phyloP scores from a whole-genome alignment of 2,329 filamentous ascomycete genomes.

The Neopestalotiopsis clavispora region DNA sequence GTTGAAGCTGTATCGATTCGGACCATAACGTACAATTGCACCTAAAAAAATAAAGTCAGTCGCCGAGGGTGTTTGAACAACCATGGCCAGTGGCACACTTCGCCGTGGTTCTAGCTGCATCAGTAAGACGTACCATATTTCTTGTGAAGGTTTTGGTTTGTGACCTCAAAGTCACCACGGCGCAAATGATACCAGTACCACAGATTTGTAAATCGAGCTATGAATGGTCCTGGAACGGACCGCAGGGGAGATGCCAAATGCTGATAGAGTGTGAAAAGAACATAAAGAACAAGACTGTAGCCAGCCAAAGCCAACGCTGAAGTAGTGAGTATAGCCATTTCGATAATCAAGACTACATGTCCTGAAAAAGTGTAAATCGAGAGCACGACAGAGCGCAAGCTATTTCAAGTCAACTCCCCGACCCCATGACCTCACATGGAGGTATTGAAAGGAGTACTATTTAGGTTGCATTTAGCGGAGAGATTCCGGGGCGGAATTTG shows the following conservation, averaged over 20 bases:
- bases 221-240: conserved; percentile 42
- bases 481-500: too few species aligned
- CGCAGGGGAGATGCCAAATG: neutral
- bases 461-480: too few species aligned
- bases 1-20: conserved; percentile 51
- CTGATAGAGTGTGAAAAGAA: neutral
- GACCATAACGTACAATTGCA: conserved; percentile 50
- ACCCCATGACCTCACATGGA: too few species aligned
- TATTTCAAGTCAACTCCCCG: too few species aligned
- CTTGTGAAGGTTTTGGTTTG: conserved; percentile 34
- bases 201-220: conserved; percentile 43
- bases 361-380: too few species aligned
- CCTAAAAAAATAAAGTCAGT: conserved; percentile 26
- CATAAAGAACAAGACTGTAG: neutral
- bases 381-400: too few species aligned
- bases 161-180: conserved; percentile 31
- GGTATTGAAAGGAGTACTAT: too few species aligned
- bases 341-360: neutral
- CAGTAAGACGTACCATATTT: conserved; percentile 30
- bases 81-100: too few species aligned
- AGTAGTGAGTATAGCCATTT: neutral
- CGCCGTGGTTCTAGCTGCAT: too few species aligned
- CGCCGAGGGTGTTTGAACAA: too few species aligned
- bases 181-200: conserved; percentile 40
- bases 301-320: neutral